Percentiles rank a stretch among this genome's conserved stretches.
phyloP scores from a whole-genome alignment of 331 rosid genomes.

The Erythrophleum ivorense region DNA sequence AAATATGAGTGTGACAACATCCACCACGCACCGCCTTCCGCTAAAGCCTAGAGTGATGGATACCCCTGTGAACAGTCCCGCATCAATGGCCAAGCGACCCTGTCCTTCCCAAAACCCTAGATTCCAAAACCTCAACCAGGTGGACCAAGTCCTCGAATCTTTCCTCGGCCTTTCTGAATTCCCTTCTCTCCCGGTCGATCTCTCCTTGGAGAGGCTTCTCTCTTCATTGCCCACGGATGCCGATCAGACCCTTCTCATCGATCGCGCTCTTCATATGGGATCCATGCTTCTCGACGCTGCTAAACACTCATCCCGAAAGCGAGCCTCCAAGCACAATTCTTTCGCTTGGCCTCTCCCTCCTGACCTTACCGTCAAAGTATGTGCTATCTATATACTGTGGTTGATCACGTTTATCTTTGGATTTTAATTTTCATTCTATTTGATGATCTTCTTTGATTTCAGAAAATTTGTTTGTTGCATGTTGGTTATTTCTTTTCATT shows the following conservation, averaged over 20 bases:
- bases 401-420: background rate
- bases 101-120: constrained; percentile 85
- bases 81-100: constrained; percentile 91
- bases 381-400: background rate
- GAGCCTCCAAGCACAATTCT: constrained; percentile 84
- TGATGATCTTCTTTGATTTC: background rate
- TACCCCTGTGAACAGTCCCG: constrained; percentile 53
- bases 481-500: background rate
- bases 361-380: constrained; percentile 91
- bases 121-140: constrained; percentile 41
- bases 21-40: constrained; percentile 36
- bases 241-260: constrained; percentile 69
- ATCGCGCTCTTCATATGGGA: constrained; percentile 64
- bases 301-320: constrained; percentile 75
- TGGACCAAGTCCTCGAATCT: constrained; percentile 56
- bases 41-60: constrained; percentile 49
- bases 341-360: constrained; percentile 86
- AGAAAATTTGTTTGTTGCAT: background rate
- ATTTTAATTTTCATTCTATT: background rate
- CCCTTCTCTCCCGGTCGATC: constrained; percentile 73
- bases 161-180: constrained; percentile 72
- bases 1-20: background rate
- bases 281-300: constrained; percentile 76
- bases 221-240: constrained; percentile 64
- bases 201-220: constrained; percentile 81